Evolutionary conservation across 805 yeast genomes (phyloP).

Genomic region (Zygotorulaspora danielsina): DNA sequence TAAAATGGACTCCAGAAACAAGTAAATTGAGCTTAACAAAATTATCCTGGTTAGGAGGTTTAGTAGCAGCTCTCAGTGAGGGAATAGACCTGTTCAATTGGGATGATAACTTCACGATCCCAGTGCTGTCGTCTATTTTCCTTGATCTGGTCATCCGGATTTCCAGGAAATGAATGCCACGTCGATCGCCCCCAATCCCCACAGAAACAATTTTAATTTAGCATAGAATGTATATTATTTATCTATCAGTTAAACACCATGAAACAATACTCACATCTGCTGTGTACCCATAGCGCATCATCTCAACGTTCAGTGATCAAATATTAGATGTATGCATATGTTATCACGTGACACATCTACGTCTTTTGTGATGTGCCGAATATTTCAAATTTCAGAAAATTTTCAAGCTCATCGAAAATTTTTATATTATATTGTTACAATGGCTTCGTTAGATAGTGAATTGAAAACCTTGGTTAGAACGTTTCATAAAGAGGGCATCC

Average conservation of each 20-base stretch:
- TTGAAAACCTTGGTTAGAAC: constrained; percentile 3
- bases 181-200: too few relatives aligned
- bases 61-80: constrained; percentile 83
- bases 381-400: constrained; percentile 14
- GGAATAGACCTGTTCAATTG: constrained; percentile 68
- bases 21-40: constrained; percentile 51
- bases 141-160: constrained; percentile 46
- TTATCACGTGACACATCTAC: too few relatives aligned
- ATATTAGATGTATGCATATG: too few relatives aligned
- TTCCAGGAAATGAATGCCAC: constrained; percentile 29
- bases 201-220: constrained; percentile 1
- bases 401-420: constrained; percentile 30
- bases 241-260: too few relatives aligned
- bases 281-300: too few relatives aligned
- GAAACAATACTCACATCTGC: too few relatives aligned
- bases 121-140: constrained; percentile 72
- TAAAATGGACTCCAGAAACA: constrained; percentile 61
- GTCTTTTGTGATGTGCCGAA: background rate
- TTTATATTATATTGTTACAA: constrained; percentile 8
- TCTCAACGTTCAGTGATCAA: too few relatives aligned
- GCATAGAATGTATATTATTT: constrained; percentile 8
- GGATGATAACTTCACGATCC: constrained; percentile 95
- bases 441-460: background rate
- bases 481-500: background rate
- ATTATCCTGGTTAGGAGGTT: constrained; percentile 62